phyloP scores from a whole-genome alignment of 2,329 filamentous ascomycete genomes.

The Periconia sp. region DNA sequence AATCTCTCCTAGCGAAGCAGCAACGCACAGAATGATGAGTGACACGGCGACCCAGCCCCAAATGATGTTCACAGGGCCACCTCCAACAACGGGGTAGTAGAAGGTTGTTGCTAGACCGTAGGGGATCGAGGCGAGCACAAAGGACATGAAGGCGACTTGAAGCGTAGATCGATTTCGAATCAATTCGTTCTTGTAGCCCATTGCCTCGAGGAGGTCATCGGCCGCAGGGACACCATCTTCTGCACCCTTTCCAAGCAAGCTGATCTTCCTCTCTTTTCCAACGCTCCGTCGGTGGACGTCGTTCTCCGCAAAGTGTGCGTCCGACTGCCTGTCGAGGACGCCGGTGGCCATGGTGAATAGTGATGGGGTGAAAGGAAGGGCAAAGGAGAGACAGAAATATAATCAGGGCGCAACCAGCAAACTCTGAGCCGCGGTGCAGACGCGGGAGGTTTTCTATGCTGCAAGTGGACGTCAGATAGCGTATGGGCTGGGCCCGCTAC shows the following conservation, averaged over 20 bases:
- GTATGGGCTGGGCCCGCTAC: conserved; percentile 30
- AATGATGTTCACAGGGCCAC: conserved; percentile 72
- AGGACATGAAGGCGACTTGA: conserved; percentile 77
- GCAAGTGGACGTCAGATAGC: conserved; percentile 32
- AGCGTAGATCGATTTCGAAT: conserved; percentile 69
- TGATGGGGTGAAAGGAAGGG: neutral
- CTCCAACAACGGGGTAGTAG: conserved; percentile 69
- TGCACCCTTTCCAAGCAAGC: conserved; percentile 23
- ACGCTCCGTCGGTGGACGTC: conserved; percentile 29
- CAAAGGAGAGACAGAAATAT: neutral
- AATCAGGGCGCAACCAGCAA: conserved; percentile 20
- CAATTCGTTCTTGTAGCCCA: conserved; percentile 72
- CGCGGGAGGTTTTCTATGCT: conserved; percentile 33
- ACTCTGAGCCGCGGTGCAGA: conserved; percentile 21
- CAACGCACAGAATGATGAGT: conserved; percentile 72
- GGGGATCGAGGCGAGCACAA: conserved; percentile 75
- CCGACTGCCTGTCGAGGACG: conserved; percentile 38
- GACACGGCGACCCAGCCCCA: conserved; percentile 75
- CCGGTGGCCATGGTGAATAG: conserved; percentile 27
- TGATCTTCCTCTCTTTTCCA: conserved; percentile 37
- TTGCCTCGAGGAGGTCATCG: conserved; percentile 66
- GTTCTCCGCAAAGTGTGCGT: conserved; percentile 41
- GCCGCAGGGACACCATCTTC: conserved; percentile 52
- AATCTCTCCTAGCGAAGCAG: conserved; percentile 74
- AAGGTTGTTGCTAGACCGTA: conserved; percentile 76